These are phyloP conservation scores for Wickerhamomyces sydowiorum DNA, from an alignment of 805 yeast species.

Conservation along the genomic window DNA sequence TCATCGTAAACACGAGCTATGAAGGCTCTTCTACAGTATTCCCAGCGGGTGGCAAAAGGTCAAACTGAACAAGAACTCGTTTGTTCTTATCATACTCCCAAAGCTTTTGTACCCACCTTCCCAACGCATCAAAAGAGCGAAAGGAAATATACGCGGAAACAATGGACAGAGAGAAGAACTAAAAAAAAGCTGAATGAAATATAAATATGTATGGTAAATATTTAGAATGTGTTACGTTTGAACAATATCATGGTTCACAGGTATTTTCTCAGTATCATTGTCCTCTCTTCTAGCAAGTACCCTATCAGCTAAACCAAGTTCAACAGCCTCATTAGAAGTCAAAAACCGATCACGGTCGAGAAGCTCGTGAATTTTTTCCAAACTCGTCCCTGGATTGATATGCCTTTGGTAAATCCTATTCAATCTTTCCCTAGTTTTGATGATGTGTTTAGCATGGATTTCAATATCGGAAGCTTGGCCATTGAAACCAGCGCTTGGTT, in stretches of 20 bases:
- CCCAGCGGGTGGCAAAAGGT: background rate
- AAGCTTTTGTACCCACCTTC: background rate
- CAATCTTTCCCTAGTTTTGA: conserved; percentile 23
- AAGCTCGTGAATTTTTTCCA: conserved; percentile 13
- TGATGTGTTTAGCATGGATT: conserved; percentile 28
- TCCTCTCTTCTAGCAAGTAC: conserved; percentile 17
- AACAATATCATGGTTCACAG: background rate
- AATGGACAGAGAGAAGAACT: too few species aligned
- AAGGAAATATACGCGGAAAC: background rate
- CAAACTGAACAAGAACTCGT: too few species aligned
- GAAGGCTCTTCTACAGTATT: too few species aligned
- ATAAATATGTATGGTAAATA: too few species aligned
- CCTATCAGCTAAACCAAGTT: conserved; percentile 26
- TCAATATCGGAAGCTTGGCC: conserved; percentile 29
- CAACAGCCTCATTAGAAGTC: conserved; percentile 24
- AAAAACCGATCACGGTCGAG: conserved; percentile 22
- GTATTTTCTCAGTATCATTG: background rate
- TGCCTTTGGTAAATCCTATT: conserved; percentile 23
- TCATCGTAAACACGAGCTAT: too few species aligned
- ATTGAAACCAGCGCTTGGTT: conserved; percentile 26
- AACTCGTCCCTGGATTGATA: conserved; percentile 14
- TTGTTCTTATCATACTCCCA: background rate
- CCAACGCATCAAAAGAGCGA: background rate
- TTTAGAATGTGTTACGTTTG: background rate
- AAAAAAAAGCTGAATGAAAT: too few species aligned